phyloP scores from a whole-genome alignment of 2,329 filamentous ascomycete genomes.

The Fusarium chlamydosporum region DNA sequence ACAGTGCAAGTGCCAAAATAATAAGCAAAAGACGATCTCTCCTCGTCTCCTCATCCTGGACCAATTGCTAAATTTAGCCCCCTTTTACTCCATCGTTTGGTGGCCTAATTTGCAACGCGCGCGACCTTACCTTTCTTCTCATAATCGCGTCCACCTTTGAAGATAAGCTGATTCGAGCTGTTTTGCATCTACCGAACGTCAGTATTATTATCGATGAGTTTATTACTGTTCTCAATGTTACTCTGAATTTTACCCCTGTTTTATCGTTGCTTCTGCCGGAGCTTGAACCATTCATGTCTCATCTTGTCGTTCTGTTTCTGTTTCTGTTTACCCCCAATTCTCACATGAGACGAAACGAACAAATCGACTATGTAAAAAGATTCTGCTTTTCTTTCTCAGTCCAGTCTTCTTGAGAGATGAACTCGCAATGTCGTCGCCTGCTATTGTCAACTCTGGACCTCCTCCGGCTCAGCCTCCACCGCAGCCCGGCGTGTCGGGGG shows the following conservation, averaged over 20 bases:
- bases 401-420: slow-evolving; percentile 41
- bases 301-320: slow-evolving; percentile 21
- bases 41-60: slow-evolving; percentile 24
- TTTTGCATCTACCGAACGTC: not conserved
- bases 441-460: slow-evolving; percentile 27
- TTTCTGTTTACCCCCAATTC: slow-evolving; percentile 22
- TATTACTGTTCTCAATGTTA: slow-evolving; percentile 1
- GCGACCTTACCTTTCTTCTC: slow-evolving; percentile 20
- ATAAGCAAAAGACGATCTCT: slow-evolving; percentile 20
- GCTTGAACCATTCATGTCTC: slow-evolving; percentile 40
- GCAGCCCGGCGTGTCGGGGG: slow-evolving; percentile 40
- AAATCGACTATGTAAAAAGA: slow-evolving; percentile 34
- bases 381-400: not conserved
- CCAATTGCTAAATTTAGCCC: slow-evolving; percentile 51
- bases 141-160: slow-evolving; percentile 4
- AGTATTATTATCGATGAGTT: slow-evolving; percentile 11
- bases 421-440: slow-evolving; percentile 43
- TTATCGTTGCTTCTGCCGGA: slow-evolving; percentile 17
- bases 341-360: slow-evolving; percentile 30
- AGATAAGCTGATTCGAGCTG: not conserved
- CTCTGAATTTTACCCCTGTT: slow-evolving; percentile 12
- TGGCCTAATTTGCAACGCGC: slow-evolving; percentile 49
- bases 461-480: slow-evolving; percentile 39
- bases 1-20: slow-evolving; percentile 35
- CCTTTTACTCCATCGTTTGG: slow-evolving; percentile 42